Percentiles rank a stretch among this genome's conserved stretches.
These are phyloP conservation scores for Schizochytrium sp. DNA, from an alignment of 108 stramenopile species.

Conservation along the genomic window DNA sequence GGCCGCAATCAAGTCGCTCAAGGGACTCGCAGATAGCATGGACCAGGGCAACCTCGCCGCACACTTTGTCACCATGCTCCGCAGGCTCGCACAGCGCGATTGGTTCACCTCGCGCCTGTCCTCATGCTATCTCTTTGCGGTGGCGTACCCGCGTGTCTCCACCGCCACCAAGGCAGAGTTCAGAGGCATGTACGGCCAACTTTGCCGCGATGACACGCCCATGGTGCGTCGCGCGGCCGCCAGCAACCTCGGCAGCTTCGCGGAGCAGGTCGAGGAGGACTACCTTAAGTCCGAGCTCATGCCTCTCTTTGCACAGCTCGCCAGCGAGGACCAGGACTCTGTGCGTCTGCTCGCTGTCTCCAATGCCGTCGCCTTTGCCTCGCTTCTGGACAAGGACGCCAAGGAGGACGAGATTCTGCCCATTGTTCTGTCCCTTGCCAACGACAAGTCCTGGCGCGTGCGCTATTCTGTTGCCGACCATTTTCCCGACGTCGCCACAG, in stretches of 20 bases:
- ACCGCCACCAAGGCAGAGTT: not conserved
- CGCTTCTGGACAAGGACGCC: slow-evolving; percentile 50
- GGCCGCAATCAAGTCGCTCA: slow-evolving; percentile 29
- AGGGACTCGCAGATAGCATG: slow-evolving; percentile 44
- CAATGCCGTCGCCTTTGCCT: slow-evolving; percentile 74
- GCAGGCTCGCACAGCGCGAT: slow-evolving; percentile 70
- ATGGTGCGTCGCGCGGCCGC: slow-evolving; percentile 86
- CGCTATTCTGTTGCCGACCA: slow-evolving; percentile 16
- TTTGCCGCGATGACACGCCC: slow-evolving; percentile 85
- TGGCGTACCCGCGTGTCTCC: slow-evolving; percentile 42
- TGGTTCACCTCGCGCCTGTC: slow-evolving; percentile 94
- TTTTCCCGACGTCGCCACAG: not conserved
- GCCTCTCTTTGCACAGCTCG: slow-evolving; percentile 66
- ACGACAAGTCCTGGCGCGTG: slow-evolving; percentile 27
- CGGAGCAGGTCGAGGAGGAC: slow-evolving; percentile 23
- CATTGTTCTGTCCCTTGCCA: not conserved
- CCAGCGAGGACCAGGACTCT: slow-evolving; percentile 85
- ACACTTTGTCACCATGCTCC: slow-evolving; percentile 65
- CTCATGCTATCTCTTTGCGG: slow-evolving; percentile 67
- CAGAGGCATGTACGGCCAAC: slow-evolving; percentile 46
- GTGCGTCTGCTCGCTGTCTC: slow-evolving; percentile 82
- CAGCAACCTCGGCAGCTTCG: slow-evolving; percentile 61
- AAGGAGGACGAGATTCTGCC: slow-evolving; percentile 18
- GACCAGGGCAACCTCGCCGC: slow-evolving; percentile 41
- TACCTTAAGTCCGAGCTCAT: slow-evolving; percentile 51